A percentile compares a stretch with the other conserved stretches of the same genome.
Evolutionary conservation across 148 eudicot genomes (phyloP).

Genomic region (Persicaria maculosa): DNA sequence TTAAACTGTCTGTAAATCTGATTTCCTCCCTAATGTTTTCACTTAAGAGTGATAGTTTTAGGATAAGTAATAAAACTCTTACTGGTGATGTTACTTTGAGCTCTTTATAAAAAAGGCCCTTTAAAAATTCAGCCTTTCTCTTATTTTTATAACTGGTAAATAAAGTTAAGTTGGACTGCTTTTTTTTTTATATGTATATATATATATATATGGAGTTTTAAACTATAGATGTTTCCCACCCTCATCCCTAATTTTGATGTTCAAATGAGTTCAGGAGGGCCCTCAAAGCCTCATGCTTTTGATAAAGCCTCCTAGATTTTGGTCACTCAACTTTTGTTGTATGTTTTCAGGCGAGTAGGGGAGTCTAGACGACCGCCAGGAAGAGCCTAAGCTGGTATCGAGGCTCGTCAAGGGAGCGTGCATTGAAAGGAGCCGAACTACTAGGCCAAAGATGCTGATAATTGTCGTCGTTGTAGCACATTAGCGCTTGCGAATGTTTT

Average conservation of each 20-base stretch:
- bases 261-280: conserved; percentile 6
- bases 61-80: not conserved
- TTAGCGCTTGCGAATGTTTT: not conserved
- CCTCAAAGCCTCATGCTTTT: conserved; percentile 8
- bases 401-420: not conserved
- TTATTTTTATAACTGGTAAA: conserved; percentile 18
- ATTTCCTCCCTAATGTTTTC: conserved; percentile 1
- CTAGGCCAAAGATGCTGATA: not conserved
- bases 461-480: not conserved
- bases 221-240: not conserved
- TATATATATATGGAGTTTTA: not conserved
- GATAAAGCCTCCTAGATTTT: conserved; percentile 5
- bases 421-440: not conserved
- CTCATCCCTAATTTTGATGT: conserved; percentile 15
- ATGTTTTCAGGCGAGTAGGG: conserved; percentile 14
- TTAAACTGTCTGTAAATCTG: not conserved
- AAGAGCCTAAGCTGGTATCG: not conserved
- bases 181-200: not conserved
- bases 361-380: conserved; percentile 15
- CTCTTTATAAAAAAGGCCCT: conserved; percentile 15
- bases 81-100: conserved; percentile 1
- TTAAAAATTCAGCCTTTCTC: conserved; percentile 13
- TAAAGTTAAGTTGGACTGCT: conserved; percentile 11
- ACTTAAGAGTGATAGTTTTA: not conserved
- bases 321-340: not conserved